phyloP scores from a whole-genome alignment of 257 asterid species.

The Ballota nigra region DNA sequence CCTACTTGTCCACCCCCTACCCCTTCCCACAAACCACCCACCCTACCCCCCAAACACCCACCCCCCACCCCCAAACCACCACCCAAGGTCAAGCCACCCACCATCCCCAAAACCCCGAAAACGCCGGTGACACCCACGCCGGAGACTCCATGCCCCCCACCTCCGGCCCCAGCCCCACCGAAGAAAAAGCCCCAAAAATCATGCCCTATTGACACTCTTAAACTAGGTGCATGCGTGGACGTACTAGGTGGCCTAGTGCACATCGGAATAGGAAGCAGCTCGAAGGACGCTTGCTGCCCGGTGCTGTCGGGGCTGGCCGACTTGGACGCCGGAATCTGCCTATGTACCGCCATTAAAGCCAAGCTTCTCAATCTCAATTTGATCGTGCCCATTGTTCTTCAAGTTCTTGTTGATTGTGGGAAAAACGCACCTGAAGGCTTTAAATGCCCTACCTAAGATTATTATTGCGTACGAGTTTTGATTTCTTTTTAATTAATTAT shows the following conservation, averaged over 20 bases:
- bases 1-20: conserved; percentile 49
- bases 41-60: background rate
- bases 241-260: conserved; percentile 50
- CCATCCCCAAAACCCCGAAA: background rate
- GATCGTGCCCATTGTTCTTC: conserved; percentile 60
- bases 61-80: background rate
- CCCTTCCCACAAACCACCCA: conserved; percentile 26
- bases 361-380: conserved; percentile 56
- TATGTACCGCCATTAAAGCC: conserved; percentile 65
- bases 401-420: conserved; percentile 62
- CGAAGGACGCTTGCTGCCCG: conserved; percentile 50
- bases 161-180: conserved; percentile 13
- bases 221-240: conserved; percentile 45
- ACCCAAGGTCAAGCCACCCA: conserved; percentile 19
- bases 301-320: conserved; percentile 38
- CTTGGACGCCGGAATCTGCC: conserved; percentile 63
- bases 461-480: background rate
- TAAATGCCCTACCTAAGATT: conserved; percentile 43
- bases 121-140: too few species aligned
- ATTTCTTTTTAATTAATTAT: background rate
- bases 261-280: conserved; percentile 50
- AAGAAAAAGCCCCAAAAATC: conserved; percentile 17
- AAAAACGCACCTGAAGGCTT: conserved; percentile 60
- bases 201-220: conserved; percentile 61
- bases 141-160: too few species aligned